Conservation (phyloP, 2,329 filamentous ascomycete genomes). For the Fulvia fulva region DNA sequence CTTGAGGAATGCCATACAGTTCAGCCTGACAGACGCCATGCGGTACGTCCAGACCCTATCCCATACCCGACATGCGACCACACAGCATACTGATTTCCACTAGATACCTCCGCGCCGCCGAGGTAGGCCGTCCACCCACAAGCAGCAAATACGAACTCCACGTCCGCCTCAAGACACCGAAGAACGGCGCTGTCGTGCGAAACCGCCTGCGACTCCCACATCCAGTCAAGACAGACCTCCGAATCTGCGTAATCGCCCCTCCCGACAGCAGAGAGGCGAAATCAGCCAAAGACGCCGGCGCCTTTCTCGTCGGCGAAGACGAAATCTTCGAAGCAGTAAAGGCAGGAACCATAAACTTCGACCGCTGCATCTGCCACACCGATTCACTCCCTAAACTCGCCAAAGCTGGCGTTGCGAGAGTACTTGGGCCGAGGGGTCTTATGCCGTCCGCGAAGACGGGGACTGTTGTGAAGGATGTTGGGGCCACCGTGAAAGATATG, state of each 20-base stretch:
- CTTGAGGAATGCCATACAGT: slow-evolving; percentile 65
- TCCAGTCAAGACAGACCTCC: slow-evolving; percentile 81
- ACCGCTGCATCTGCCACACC: slow-evolving; percentile 80
- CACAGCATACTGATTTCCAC: background rate
- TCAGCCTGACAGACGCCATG: slow-evolving; percentile 87
- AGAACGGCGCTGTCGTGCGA: slow-evolving; percentile 81
- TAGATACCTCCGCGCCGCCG: slow-evolving; percentile 85
- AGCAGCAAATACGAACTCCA: slow-evolving; percentile 83
- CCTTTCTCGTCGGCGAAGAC: slow-evolving; percentile 78
- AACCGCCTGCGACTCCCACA: slow-evolving; percentile 85
- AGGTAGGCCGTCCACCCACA: slow-evolving; percentile 75
- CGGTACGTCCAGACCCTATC: slow-evolving; percentile 49
- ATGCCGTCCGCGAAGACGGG: slow-evolving; percentile 89
- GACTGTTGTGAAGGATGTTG: slow-evolving; percentile 80
- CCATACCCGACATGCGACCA: background rate
- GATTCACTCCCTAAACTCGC: slow-evolving; percentile 73
- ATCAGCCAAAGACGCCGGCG: slow-evolving; percentile 73
- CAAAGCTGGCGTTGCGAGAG: slow-evolving; percentile 73
- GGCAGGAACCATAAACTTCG: slow-evolving; percentile 76
- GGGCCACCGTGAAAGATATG: slow-evolving; percentile 71
- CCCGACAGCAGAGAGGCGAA: slow-evolving; percentile 69
- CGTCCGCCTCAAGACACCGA: slow-evolving; percentile 75
- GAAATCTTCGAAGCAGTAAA: slow-evolving; percentile 76
- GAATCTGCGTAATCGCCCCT: slow-evolving; percentile 88
- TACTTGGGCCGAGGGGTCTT: slow-evolving; percentile 82